phyloP scores from a whole-genome alignment of 1,284 basidiomycete species.

The Marasmius sp. region DNA sequence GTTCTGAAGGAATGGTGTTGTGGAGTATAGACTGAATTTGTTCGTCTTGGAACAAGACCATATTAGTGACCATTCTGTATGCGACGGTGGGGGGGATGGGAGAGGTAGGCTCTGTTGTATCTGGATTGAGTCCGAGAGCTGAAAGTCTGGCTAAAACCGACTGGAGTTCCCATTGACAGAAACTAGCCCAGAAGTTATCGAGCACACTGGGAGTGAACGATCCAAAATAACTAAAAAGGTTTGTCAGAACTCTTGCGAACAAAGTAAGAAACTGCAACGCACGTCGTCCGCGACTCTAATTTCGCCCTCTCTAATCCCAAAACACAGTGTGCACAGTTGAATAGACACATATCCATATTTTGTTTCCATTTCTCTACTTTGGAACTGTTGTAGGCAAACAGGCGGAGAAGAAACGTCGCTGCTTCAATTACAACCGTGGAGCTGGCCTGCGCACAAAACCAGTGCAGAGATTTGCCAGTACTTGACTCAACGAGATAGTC shows the following conservation, averaged over 20 bases:
- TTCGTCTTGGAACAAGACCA: constrained; percentile 54
- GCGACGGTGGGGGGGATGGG: constrained; percentile 45
- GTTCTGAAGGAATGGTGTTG: constrained; percentile 33
- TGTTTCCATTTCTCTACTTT: constrained; percentile 64
- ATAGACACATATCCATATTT: constrained; percentile 54
- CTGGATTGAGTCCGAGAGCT: constrained; percentile 31
- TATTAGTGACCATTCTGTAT: constrained; percentile 71
- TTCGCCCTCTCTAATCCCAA: constrained; percentile 66
- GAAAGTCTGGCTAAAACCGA: constrained; percentile 46
- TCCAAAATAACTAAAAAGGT: constrained; percentile 58
- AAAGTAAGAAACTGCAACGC: constrained; percentile 32
- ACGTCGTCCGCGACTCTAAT: constrained; percentile 63
- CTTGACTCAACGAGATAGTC: constrained; percentile 52
- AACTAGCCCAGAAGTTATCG: constrained; percentile 59
- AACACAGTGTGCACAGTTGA: constrained; percentile 67
- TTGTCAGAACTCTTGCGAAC: not conserved
- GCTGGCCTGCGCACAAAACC: constrained; percentile 68
- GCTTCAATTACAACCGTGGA: constrained; percentile 48
- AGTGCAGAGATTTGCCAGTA: constrained; percentile 52
- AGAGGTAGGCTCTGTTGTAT: constrained; percentile 12
- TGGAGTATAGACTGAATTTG: constrained; percentile 48
- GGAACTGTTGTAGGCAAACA: constrained; percentile 73
- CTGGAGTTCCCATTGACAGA: constrained; percentile 67
- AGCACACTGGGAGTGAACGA: constrained; percentile 53
- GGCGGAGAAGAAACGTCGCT: constrained; percentile 76